Base-by-base conservation (phyloP, 805 yeast species). In the Candida tammaniensis region DNA sequence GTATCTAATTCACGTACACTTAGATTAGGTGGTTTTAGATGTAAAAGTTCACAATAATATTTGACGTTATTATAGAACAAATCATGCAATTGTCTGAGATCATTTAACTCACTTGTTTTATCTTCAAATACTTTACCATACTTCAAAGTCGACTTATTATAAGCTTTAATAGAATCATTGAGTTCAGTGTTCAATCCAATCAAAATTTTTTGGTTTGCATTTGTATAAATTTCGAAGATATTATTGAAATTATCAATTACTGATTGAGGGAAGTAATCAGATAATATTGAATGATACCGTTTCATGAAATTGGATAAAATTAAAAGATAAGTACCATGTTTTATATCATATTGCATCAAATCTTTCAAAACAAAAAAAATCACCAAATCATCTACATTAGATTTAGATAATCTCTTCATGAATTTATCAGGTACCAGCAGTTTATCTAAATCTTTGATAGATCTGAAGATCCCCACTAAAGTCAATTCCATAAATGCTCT, bases 101-200 rank as follows among this genome's bases (percentile, higher is more conserved):
- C 44, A 11, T 67, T 62, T 22, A 59, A 45, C 25, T 65, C 70
- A 1, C 51, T 53, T 27, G 62, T 61, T 29, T 58, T 48, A 34
- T 69, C 71, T 12, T 74, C 79, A 12, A 69, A 52, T 1, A 75
- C 49, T 42, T 72, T 75, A 16, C 95, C 95, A 1, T 83, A 77
- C 45, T 83, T 70, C 36, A 84, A 74, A 35, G 82, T 76, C 2
- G 79, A 74, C 10, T 24, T 26, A 19, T 40, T 36, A 23, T 31
- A 27, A 7, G 25, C 15, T 26, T 30, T 21, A 9, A 40, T 43
- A 9, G 24, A 26, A 8, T 18, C 9, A 35, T 71, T 73, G 28
- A 70, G 67, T 36, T 72, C 75, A 33, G 62, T 65, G 14, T 56
- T 55, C 14, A 57, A 57, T 9, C 68, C 50, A 14, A 57, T 59